Evolutionary conservation across 208 protist genomes (phyloP).

Genomic region (Endotrypanum monterogeii): DNA sequence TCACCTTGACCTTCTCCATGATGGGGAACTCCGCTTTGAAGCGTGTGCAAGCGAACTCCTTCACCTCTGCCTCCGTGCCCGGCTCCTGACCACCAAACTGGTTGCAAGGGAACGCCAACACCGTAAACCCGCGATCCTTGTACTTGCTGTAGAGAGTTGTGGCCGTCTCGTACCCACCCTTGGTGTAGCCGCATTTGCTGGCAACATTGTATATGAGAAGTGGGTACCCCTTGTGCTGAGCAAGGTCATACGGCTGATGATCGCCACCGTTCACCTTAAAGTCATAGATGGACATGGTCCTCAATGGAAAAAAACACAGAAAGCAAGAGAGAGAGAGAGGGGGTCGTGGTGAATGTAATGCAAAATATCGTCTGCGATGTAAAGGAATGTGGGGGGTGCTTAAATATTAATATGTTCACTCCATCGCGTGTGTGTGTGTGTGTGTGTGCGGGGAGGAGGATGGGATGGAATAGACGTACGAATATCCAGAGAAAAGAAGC

Average conservation of each 20-base stretch:
- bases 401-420: neutral
- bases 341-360: neutral
- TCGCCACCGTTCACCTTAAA: slow-evolving; percentile 70
- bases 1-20: slow-evolving; percentile 92
- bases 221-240: slow-evolving; percentile 86
- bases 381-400: neutral
- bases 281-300: slow-evolving; percentile 73
- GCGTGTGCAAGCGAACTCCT: slow-evolving; percentile 68
- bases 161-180: slow-evolving; percentile 79
- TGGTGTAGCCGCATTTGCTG: slow-evolving; percentile 90
- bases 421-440: neutral
- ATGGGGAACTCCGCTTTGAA: slow-evolving; percentile 83
- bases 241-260: slow-evolving; percentile 83
- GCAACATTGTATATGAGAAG: slow-evolving; percentile 94
- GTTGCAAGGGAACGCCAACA: slow-evolving; percentile 94
- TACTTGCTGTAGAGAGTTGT: slow-evolving; percentile 88
- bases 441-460: neutral
- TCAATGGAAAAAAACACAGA: neutral
- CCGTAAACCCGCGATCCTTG: slow-evolving; percentile 81
- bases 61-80: slow-evolving; percentile 73
- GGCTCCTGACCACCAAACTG: slow-evolving; percentile 90
- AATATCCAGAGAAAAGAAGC: no score
- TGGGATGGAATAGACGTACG: no score
- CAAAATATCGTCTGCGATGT: neutral
- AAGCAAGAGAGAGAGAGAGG: neutral